These are phyloP conservation scores for Kalmanozyma brasiliensis DNA, from an alignment of 1,284 basidiomycete species.

Conservation along the genomic window DNA sequence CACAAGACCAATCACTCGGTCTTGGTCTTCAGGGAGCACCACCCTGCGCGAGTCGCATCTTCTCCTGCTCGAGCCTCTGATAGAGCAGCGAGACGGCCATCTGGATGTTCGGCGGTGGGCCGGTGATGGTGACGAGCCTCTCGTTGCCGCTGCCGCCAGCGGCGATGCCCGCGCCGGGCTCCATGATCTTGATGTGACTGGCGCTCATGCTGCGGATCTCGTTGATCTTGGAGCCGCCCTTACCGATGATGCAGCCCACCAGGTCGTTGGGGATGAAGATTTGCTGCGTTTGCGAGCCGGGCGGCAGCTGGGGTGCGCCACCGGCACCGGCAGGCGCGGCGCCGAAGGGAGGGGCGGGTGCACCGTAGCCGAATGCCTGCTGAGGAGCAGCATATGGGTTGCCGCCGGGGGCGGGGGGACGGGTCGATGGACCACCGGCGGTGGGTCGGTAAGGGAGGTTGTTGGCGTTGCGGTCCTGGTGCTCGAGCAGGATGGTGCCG, in stretches of 20 bases:
- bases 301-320: conserved; percentile 70
- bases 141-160: conserved; percentile 69
- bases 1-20: too few relatives aligned
- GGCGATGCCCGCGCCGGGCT: conserved; percentile 73
- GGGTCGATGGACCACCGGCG: conserved; percentile 41
- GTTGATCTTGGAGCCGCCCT: conserved; percentile 98
- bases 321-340: conserved; percentile 28
- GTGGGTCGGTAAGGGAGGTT: conserved; percentile 68
- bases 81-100: conserved; percentile 95
- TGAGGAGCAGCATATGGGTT: conserved; percentile 24
- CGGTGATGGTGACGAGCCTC: conserved; percentile 71
- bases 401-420: conserved; percentile 17
- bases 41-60: conserved; percentile 59
- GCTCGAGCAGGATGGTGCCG: conserved; percentile 94
- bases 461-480: conserved; percentile 75
- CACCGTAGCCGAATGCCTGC: conserved; percentile 37
- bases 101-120: conserved; percentile 91
- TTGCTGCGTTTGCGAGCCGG: conserved; percentile 87
- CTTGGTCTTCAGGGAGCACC: conserved; percentile 26
- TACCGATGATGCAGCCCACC: conserved; percentile 98
- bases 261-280: conserved; percentile 98
- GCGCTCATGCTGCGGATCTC: conserved; percentile 94
- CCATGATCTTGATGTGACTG: conserved; percentile 98
- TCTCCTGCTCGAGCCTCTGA: conserved; percentile 71
- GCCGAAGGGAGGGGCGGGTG: conserved; percentile 30